Base-by-base conservation (phyloP, 805 yeast genomes). In the Scheffersomyces lignosus region DNA sequence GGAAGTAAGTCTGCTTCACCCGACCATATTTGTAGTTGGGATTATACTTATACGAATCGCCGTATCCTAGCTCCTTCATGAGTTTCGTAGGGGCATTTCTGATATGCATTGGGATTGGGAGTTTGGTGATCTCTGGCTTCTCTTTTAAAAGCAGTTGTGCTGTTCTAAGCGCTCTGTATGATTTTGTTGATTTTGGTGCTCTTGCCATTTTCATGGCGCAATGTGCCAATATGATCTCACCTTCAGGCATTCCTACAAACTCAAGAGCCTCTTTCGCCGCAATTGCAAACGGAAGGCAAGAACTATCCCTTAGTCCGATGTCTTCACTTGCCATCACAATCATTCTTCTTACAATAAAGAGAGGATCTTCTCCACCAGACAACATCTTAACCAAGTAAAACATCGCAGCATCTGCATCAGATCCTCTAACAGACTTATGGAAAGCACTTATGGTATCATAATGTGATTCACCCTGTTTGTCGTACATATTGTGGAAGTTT, bases 361-460 rank as follows among this genome's bases (percentile, higher is more conserved):
- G 61, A 0, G 97, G 97, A 52, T 87, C 95, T 56, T 95, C 99
- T 0, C 99, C 99, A 2, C 96, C 95, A 45, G 78, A 75, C 1
- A 93, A 68, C 99, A 93, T 93, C 32, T 89, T 72, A 0, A 82
- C 91, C 15, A 93, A 63, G 53, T 93, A 93, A 57, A 81, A 90
- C 42, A 93, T 63, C 0, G 98, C 82, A 0, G 97, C 98, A 64
- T 93, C 87, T 0, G 90, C 83, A 51, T 91, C 83, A 0, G 87
- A 76, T 0, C 99, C 99, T 39, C 99, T 71, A 0, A 93, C 77
- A 0, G 96, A 78, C 54, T 93, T 93, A 64, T 93, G 99, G 47
- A 93, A 85, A 1, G 99, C 99, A 10, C 96, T 86, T 5, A 93
- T 93, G 1, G 96, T 79, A 57, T 93, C 99, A 59, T 93, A 93